Conservation (phyloP, 768 basidiomycete species). For the Mrakia hoshinonis region DNA sequence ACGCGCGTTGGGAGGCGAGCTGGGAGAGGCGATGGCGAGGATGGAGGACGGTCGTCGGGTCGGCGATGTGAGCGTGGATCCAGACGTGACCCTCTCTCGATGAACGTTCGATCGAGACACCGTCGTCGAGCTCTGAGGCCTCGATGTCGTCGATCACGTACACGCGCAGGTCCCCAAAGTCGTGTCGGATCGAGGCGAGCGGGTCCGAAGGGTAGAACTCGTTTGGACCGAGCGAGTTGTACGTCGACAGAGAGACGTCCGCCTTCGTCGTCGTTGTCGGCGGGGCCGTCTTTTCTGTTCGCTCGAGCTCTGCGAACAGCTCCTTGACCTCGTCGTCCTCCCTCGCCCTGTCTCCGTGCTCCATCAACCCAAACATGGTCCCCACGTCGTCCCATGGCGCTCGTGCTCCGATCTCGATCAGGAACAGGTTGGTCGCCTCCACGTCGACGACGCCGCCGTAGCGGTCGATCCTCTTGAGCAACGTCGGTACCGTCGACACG, state of each 20-base stretch:
- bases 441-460: conserved; percentile 37
- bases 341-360: conserved; percentile 22
- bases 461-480: conserved; percentile 21
- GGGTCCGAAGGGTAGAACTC: conserved; percentile 60
- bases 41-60: conserved; percentile 71
- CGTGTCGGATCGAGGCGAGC: conserved; percentile 64
- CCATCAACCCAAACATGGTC: conserved; percentile 43
- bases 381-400: conserved; percentile 71
- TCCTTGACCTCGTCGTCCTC: conserved; percentile 2
- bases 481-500: conserved; percentile 40
- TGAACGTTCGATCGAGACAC: conserved; percentile 64
- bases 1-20: conserved; percentile 49
- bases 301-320: conserved; percentile 18
- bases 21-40: conserved; percentile 57
- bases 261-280: conserved; percentile 5
- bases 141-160: conserved; percentile 74
- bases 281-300: background rate
- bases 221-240: conserved; percentile 35
- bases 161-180: conserved; percentile 70
- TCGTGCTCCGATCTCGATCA: conserved; percentile 64
- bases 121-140: conserved; percentile 89
- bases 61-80: conserved; percentile 88
- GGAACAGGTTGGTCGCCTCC: conserved; percentile 44
- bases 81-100: conserved; percentile 55
- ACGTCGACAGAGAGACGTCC: conserved; percentile 33